Evolutionary conservation across 1,139 yeast species (phyloP).

Genomic region (Hyphopichia wangnamkhiaoensis): DNA sequence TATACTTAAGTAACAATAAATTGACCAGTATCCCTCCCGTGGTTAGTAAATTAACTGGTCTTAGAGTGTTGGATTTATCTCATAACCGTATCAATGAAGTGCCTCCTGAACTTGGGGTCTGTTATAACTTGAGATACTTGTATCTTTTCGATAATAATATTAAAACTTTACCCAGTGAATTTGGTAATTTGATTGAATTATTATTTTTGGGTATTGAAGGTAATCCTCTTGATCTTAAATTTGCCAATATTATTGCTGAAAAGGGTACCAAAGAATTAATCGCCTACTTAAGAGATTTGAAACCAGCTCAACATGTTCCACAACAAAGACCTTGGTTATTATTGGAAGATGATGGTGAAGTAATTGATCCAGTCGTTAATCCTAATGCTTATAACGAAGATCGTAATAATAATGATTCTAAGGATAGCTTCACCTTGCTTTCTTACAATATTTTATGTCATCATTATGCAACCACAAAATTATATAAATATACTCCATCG

Average conservation of each 20-base stretch:
- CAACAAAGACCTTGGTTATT: conserved; percentile 81
- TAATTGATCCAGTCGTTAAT: conserved; percentile 38
- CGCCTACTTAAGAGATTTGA: conserved; percentile 76
- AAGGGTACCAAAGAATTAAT: conserved; percentile 87
- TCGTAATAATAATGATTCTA: conserved; percentile 22
- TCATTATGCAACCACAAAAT: conserved; percentile 87
- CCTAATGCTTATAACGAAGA: conserved; percentile 35
- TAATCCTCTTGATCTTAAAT: conserved; percentile 71
- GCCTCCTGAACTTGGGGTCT: conserved; percentile 81
- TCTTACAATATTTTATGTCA: conserved; percentile 93
- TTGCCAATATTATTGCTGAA: conserved; percentile 69
- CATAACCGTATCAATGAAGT: conserved; percentile 69
- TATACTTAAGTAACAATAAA: conserved; percentile 86
- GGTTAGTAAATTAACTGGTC: conserved; percentile 66
- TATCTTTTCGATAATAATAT: conserved; percentile 88
- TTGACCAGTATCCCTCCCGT: conserved; percentile 68
- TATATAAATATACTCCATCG: conserved; percentile 93
- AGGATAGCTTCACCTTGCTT: conserved; percentile 67
- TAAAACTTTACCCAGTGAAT: conserved; percentile 72
- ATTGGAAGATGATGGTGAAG: conserved; percentile 75
- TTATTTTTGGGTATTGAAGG: conserved; percentile 93
- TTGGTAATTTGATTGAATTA: conserved; percentile 83
- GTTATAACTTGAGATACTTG: conserved; percentile 77
- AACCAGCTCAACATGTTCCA: conserved; percentile 63
- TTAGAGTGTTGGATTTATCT: conserved; percentile 84